A percentile compares a stretch with the other conserved stretches of the same genome.
These are phyloP conservation scores for Penicillium flavigenum DNA, from an alignment of 495 filamentous ascomycete genomes.

Conservation along the genomic window DNA sequence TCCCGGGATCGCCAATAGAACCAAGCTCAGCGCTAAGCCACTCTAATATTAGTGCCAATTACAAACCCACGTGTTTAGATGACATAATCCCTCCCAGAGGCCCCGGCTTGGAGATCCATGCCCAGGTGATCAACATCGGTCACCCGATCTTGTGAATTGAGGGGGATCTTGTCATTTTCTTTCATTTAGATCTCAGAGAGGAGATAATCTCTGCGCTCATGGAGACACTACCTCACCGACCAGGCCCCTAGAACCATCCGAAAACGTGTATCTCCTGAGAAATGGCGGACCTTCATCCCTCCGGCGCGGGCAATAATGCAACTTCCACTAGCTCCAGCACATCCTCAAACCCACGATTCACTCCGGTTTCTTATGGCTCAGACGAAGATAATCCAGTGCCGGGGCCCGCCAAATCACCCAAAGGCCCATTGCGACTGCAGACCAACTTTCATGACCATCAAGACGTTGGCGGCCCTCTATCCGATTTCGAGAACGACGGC, in stretches of 20 bases:
- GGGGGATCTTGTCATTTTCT: slow-evolving; percentile 1
- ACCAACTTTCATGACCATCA: slow-evolving; percentile 35
- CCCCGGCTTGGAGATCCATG: neutral
- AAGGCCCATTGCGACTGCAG: slow-evolving; percentile 32
- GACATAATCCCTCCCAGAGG: slow-evolving; percentile 5
- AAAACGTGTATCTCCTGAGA: slow-evolving; percentile 1
- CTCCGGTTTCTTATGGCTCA: slow-evolving; percentile 38
- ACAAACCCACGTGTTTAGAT: slow-evolving; percentile 4
- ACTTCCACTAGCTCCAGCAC: slow-evolving; percentile 32
- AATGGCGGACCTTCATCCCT: slow-evolving; percentile 32
- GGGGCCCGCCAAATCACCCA: slow-evolving; percentile 16
- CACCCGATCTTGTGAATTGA: slow-evolving; percentile 5
- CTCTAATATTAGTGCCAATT: slow-evolving; percentile 4
- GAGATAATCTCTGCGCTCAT: neutral
- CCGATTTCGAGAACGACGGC: slow-evolving; percentile 30
- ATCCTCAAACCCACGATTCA: slow-evolving; percentile 34
- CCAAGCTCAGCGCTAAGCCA: slow-evolving; percentile 4
- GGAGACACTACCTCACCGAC: neutral
- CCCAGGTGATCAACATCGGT: slow-evolving; percentile 8
- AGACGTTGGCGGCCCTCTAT: slow-evolving; percentile 16
- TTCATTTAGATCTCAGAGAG: neutral
- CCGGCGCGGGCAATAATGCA: slow-evolving; percentile 29
- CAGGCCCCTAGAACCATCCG: neutral
- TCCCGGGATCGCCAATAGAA: neutral
- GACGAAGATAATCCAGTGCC: slow-evolving; percentile 23